Evolutionary conservation across 1,284 basidiomycete genomes (phyloP).

Genomic region (Ganoderma multipileum): DNA sequence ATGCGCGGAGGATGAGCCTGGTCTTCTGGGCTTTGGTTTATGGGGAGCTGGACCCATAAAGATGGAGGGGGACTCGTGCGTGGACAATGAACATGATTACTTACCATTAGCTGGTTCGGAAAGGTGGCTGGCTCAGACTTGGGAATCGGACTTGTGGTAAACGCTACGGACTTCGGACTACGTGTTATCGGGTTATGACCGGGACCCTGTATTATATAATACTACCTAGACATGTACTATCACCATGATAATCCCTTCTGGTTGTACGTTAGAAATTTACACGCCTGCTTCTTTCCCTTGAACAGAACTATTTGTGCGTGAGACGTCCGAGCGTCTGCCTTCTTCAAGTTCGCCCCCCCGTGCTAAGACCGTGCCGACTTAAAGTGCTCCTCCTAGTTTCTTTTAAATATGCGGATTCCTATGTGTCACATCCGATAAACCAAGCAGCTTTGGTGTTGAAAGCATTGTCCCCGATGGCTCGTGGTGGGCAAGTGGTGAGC

Average conservation of each 20-base stretch:
- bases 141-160: too few relatives aligned
- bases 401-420: too few relatives aligned
- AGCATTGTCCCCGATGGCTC: too few relatives aligned
- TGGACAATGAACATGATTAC: not conserved
- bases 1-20: not conserved
- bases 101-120: constrained; percentile 1
- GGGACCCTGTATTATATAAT: not conserved
- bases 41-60: not conserved
- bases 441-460: not conserved
- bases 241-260: not conserved
- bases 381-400: too few relatives aligned
- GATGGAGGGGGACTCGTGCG: not conserved
- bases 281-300: too few relatives aligned
- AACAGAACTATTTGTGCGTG: too few relatives aligned
- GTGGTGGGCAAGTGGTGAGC: not conserved
- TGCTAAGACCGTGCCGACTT: too few relatives aligned
- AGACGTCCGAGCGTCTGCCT: too few relatives aligned
- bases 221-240: not conserved
- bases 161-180: not conserved
- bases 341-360: too few relatives aligned
- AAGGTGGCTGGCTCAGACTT: not conserved
- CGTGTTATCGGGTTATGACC: too few relatives aligned
- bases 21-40: constrained; percentile 5
- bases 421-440: too few relatives aligned
- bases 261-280: not conserved